Evolutionary conservation across 2,329 filamentous ascomycete species (phyloP), one percentile per base, ranked within the genome.

Genomic region (Mycosphaerella sp.): DNA sequence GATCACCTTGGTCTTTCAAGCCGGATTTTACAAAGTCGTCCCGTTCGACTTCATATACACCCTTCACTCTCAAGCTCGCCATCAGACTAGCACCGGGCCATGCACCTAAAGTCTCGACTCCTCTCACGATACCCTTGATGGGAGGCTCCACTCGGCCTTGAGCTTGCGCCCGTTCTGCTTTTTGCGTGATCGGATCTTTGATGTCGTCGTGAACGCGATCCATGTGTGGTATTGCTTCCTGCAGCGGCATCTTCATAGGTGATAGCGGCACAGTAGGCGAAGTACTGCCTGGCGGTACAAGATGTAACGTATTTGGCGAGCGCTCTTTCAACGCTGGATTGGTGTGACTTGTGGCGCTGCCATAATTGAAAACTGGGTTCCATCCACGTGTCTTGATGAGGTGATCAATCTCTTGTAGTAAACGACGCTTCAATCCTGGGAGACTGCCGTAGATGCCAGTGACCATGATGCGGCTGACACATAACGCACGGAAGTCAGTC

Each of bases 381-480:
- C 92, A 97, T 6, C 89, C 87, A 58, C 83, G 76, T 43, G 78
- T 74, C 12, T 83, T 75, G 4, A 93, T 78, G 0, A 95, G 73
- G 1, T 74, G 71, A 3, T 80, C 78, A 1, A 97, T 72, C 63
- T 97, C 91, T 53, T 86, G 80, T 32, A 95, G 72, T 38, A 95
- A 78, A 26, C 92, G 82, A 23, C 79, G 77, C 60, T 88, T 89
- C 26, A 98, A 73, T 1, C 93, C 93, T 0, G 91, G 80, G 7
- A 96, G 83, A 26, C 80, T 80, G 5, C 89, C 83, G 45, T 86
- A 86, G 2, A 89, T 89, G 32, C 93, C 93, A 0, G 85, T 86
- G 65, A 98, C 87, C 12, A 95, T 76, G 44, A 97, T 87, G 39
- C 92, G 86, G 1, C 90, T 84, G 83, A 96, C 93, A 70, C 92